Base-by-base conservation (phyloP, 768 basidiomycete genomes). In the Coprinopsis marcescibilis region DNA sequence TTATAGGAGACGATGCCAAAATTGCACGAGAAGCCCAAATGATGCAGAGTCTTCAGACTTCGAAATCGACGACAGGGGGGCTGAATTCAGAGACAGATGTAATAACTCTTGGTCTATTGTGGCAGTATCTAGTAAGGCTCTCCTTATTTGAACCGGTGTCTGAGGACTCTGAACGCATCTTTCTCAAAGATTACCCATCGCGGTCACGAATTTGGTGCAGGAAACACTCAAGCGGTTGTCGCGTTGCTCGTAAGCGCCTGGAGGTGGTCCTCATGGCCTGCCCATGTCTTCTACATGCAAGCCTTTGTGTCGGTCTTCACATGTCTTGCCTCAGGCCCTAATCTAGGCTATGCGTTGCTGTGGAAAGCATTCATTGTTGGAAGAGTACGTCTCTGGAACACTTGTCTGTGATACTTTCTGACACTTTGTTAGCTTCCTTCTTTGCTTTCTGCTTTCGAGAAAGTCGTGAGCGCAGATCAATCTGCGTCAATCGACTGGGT, bases 321-420 rank as follows among this genome's bases (percentile, higher is more conserved):
- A 5, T 84, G 78, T 54, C 65, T 89, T 17, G 70, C 77, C 1
- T 80, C 85, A 58, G 26, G 41, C 27, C 41, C 41, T 26, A 75
- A 61, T 45, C 39, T 52, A 5, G 48, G 55, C 21, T 66, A 53
- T 52, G 62, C 56, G 48, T 65, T 44, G 52, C 56, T 88, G 25
- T 90, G 86, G 87, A 77, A 76, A 52, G 72, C 80, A 15, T 89
- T 89, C 57, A 70, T 86, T 15, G 65, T 85, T 45, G 81, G 85
- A 30, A 75, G 87, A 44, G 87, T 89, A 64, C 55, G 82, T 52
- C n/a, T n/a, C n/a, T n/a, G n/a, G n/a, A n/a, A n/a, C n/a, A n/a
- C n/a, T n/a, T n/a, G n/a, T n/a, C n/a, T n/a, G n/a, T n/a, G n/a
- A n/a, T n/a, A n/a, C n/a, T n/a, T n/a, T n/a, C n/a, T n/a, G n/a